Evolutionary conservation across 768 basidiomycete genomes (phyloP).

Genomic region (Collybia sordida): DNA sequence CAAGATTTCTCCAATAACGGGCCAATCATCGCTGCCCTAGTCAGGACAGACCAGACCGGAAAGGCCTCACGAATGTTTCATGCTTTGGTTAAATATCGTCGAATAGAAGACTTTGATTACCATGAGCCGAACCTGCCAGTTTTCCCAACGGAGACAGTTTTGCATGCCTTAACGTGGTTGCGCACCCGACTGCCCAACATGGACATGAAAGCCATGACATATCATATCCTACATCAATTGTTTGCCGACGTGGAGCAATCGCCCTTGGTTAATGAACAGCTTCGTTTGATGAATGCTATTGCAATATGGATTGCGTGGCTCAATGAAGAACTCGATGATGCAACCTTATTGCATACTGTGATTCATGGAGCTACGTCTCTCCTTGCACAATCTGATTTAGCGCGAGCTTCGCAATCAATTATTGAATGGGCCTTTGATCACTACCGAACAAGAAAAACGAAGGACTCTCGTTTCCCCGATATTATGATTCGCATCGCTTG

Average conservation of each 20-base stretch:
- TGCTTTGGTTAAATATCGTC: conserved; percentile 52
- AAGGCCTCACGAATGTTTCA: conserved; percentile 46
- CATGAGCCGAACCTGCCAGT: conserved; percentile 71
- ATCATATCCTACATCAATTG: conserved; percentile 75
- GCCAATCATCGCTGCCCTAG: conserved; percentile 48
- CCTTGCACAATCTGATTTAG: conserved; percentile 67
- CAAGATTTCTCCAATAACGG: conserved; percentile 59
- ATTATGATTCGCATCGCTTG: conserved; percentile 69
- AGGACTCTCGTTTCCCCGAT: conserved; percentile 58
- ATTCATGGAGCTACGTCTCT: conserved; percentile 66
- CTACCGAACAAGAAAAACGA: conserved; percentile 39
- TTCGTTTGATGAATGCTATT: conserved; percentile 70
- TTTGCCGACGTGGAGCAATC: conserved; percentile 64
- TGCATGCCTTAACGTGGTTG: conserved; percentile 65
- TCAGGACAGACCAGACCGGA: conserved; percentile 28
- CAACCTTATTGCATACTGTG: conserved; percentile 64
- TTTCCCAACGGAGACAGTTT: conserved; percentile 46
- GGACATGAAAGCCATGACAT: conserved; percentile 58
- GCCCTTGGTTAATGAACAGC: conserved; percentile 81
- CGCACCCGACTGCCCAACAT: conserved; percentile 36
- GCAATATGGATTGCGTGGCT: conserved; percentile 72
- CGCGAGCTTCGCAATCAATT: conserved; percentile 68
- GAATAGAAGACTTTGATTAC: conserved; percentile 41
- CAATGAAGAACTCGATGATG: conserved; percentile 51
- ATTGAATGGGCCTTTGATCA: conserved; percentile 72